These are phyloP conservation scores for Scutellaria baicalensis DNA, from an alignment of 257 asterid species.

Conservation along the genomic window DNA sequence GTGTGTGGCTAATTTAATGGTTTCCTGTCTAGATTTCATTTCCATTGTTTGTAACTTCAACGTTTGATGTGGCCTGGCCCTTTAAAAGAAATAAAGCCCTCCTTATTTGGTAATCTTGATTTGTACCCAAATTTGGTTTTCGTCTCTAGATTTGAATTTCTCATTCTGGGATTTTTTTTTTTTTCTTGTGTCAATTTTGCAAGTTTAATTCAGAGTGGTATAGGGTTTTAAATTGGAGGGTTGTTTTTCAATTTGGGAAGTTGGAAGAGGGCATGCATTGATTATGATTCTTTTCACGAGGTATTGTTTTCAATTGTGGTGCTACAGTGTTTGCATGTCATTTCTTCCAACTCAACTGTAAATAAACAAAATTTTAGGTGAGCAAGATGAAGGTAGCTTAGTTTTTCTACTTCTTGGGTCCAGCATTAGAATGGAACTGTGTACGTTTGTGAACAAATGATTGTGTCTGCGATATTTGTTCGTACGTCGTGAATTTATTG, in stretches of 20 bases:
- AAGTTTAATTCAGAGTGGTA: constrained; percentile 7
- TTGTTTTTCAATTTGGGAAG: constrained; percentile 14
- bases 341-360: constrained; percentile 5
- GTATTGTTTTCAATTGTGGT: neutral
- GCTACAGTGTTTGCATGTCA: constrained; percentile 29
- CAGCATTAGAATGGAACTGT: neutral
- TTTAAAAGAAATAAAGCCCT: neutral
- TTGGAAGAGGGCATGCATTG: constrained; percentile 7
- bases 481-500: neutral
- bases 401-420: neutral
- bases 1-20: constrained; percentile 10
- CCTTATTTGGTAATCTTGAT: neutral
- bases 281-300: constrained; percentile 4
- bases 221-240: constrained; percentile 27
- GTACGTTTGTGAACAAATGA: neutral
- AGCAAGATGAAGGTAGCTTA: constrained; percentile 10
- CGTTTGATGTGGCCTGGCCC: neutral
- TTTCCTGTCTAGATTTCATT: constrained; percentile 17
- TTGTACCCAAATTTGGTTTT: constrained; percentile 29
- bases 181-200: constrained; percentile 4
- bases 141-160: constrained; percentile 7
- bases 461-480: neutral
- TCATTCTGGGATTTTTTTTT: constrained; percentile 7
- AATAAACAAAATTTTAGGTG: neutral
- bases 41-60: constrained; percentile 34